These are phyloP conservation scores for Gentiana straminea DNA, from an alignment of 257 asterid genomes.

Conservation along the genomic window DNA sequence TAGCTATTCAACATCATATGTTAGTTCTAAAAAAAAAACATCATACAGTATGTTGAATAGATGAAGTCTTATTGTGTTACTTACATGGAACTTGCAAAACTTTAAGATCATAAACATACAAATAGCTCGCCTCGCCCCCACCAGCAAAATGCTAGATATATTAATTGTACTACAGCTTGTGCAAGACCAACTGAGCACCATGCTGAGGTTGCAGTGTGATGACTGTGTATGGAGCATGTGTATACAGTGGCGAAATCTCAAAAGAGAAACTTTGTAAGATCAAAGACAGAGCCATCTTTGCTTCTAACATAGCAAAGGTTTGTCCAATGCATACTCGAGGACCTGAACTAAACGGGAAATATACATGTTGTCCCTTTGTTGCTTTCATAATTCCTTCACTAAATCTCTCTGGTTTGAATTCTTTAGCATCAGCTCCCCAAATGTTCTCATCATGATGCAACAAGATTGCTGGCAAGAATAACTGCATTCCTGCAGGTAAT, in stretches of 20 bases:
- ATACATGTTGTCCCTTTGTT: constrained; percentile 8
- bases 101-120: too few relatives aligned
- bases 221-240: constrained; percentile 14
- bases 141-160: neutral
- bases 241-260: constrained; percentile 21
- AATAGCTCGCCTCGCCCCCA: neutral
- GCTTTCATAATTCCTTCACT: constrained; percentile 20
- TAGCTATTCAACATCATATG: too few relatives aligned
- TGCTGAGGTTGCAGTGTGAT: constrained; percentile 24
- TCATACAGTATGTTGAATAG: too few relatives aligned
- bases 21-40: too few relatives aligned
- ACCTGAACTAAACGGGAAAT: constrained; percentile 21
- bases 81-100: too few relatives aligned
- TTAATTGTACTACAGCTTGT: neutral
- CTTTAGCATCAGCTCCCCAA: constrained; percentile 24
- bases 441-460: constrained; percentile 16
- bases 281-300: constrained; percentile 18
- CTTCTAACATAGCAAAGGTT: constrained; percentile 19
- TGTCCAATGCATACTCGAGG: constrained; percentile 21
- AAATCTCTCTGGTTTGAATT: constrained; percentile 22
- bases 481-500: constrained; percentile 12
- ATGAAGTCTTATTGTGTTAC: too few relatives aligned
- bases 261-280: constrained; percentile 15
- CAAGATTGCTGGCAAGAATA: constrained; percentile 6
- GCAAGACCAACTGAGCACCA: constrained; percentile 20